phyloP scores from a whole-genome alignment of 2,329 filamentous ascomycete genomes.

The Scopulariopsis brevicaulis region DNA sequence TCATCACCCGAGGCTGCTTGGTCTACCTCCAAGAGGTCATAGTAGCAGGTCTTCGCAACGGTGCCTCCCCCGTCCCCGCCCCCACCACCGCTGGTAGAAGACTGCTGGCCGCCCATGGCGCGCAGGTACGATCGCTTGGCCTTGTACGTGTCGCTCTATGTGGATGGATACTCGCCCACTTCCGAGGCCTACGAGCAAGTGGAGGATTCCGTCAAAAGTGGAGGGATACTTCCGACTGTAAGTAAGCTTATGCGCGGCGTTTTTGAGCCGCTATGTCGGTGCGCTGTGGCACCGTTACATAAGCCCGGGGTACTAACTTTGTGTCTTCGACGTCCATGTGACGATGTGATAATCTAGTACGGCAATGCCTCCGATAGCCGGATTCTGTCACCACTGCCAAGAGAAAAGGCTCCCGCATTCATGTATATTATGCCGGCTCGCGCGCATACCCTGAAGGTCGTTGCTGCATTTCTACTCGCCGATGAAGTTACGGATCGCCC shows the following conservation, averaged over 20 bases:
- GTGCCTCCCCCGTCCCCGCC: slow-evolving; percentile 13
- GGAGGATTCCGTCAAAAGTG: too few species aligned
- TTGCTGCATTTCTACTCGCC: not conserved
- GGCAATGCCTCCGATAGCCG: not conserved
- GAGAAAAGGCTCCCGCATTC: not conserved
- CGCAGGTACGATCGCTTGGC: not conserved
- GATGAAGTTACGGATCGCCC: not conserved
- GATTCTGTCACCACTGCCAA: not conserved
- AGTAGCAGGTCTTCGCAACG: slow-evolving; percentile 65
- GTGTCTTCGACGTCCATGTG: not conserved
- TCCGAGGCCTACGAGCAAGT: too few species aligned
- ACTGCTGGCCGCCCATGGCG: slow-evolving; percentile 47
- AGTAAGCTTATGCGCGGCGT: not conserved
- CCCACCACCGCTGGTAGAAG: slow-evolving; percentile 22
- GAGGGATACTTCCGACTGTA: too few species aligned
- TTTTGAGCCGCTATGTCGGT: not conserved
- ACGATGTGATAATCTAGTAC: not conserved
- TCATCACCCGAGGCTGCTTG: slow-evolving; percentile 70
- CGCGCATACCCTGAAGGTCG: not conserved
- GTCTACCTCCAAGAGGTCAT: slow-evolving; percentile 69
- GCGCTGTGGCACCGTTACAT: not conserved
- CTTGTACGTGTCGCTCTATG: not conserved
- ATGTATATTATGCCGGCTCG: not conserved
- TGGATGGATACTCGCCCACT: not conserved
- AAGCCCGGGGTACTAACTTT: not conserved